Percentiles rank a stretch among this genome's conserved stretches.
phyloP scores from a whole-genome alignment of 129 eudicot genomes.

The Chrysanthemum lavandulifolium region DNA sequence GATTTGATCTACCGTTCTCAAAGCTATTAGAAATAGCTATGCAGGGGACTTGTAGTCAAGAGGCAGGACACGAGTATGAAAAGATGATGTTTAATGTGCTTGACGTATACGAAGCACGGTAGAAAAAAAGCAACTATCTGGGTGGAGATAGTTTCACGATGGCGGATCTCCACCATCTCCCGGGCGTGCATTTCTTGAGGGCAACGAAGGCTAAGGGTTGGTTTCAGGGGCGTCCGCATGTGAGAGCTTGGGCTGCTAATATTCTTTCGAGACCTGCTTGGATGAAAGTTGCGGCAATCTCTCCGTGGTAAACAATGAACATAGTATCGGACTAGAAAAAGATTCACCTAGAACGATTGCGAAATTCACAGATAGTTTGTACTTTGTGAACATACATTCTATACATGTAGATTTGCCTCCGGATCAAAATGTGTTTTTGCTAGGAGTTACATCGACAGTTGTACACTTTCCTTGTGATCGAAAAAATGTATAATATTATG shows the following conservation, averaged over 20 bases:
- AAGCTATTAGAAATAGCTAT: conserved; percentile 24
- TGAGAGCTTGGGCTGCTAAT: conserved; percentile 48
- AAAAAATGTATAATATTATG: not conserved
- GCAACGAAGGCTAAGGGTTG: conserved; percentile 30
- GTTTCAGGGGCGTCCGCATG: conserved; percentile 55
- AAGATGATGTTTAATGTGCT: conserved; percentile 39
- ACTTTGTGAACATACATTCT: not conserved
- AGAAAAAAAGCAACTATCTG: conserved; percentile 40
- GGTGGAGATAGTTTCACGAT: conserved; percentile 50
- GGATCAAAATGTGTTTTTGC: too few species aligned
- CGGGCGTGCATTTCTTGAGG: conserved; percentile 41
- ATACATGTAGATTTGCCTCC: too few species aligned
- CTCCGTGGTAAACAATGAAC: conserved; percentile 8
- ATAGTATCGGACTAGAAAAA: not conserved
- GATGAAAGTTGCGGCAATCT: conserved; percentile 36
- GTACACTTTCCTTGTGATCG: too few species aligned
- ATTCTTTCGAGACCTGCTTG: conserved; percentile 63
- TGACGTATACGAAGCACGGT: conserved; percentile 48
- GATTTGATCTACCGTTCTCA: conserved; percentile 27
- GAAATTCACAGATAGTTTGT: not conserved
- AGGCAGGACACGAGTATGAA: conserved; percentile 10
- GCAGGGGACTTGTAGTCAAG: conserved; percentile 14
- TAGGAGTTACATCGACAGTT: too few species aligned
- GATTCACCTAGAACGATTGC: too few species aligned
- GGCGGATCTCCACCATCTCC: conserved; percentile 52